These are phyloP conservation scores for Isabelozyma pseudorhagii DNA, from an alignment of 805 yeast genomes.

Conservation along the genomic window DNA sequence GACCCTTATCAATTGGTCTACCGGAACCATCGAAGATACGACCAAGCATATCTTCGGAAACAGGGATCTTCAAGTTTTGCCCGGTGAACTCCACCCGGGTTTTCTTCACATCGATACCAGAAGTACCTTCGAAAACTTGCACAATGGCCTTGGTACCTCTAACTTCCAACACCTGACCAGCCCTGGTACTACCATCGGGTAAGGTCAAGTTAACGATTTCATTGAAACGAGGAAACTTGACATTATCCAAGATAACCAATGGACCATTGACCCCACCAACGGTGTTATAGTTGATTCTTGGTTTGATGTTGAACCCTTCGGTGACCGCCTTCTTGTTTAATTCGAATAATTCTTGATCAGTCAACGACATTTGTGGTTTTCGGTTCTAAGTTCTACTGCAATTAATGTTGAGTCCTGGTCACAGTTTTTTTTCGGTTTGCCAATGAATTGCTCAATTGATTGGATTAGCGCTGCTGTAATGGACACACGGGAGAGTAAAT, in stretches of 20 bases:
- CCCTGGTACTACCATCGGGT: constrained; percentile 92
- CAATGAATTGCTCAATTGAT: background rate
- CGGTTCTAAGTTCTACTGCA: background rate
- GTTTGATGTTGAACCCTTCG: constrained; percentile 86
- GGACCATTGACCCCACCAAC: constrained; percentile 99
- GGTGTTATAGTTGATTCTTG: constrained; percentile 90
- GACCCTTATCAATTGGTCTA: constrained; percentile 97
- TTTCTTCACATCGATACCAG: constrained; percentile 97
- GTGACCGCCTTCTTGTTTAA: constrained; percentile 90
- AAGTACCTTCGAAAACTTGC: constrained; percentile 98
- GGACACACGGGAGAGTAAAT: background rate
- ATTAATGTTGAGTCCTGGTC: no score
- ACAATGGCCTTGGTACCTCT: constrained; percentile 96
- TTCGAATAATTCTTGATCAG: constrained; percentile 52
- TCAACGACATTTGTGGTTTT: constrained; percentile 19
- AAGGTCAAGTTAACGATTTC: constrained; percentile 96
- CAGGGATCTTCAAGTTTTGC: constrained; percentile 86
- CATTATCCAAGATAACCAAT: constrained; percentile 64
- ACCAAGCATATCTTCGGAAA: constrained; percentile 95
- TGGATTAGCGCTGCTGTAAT: background rate
- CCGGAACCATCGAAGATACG: constrained; percentile 99
- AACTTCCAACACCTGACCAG: constrained; percentile 98
- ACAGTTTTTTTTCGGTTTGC: background rate
- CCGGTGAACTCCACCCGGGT: constrained; percentile 98
- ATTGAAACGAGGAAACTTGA: constrained; percentile 66